Evolutionary conservation across 768 basidiomycete species (phyloP), one percentile per base, ranked within the genome.

Genomic region (Boletellus ananiceps): DNA sequence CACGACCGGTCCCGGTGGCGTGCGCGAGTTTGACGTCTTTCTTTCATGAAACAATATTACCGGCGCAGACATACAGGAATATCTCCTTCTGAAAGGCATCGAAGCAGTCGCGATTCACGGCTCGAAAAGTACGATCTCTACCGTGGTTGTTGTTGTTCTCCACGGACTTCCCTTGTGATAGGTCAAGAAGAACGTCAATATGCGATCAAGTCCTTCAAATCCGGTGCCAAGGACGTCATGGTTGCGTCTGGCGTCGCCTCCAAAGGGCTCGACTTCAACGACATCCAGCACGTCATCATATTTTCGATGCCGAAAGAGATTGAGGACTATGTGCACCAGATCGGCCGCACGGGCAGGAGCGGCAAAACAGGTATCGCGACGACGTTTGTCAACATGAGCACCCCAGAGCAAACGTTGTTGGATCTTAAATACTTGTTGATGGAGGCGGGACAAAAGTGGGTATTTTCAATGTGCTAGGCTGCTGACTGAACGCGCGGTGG

Each of bases 221-320:
- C 87, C 1, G 96, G 96, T 23, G 89, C 84, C 36, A 99, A 99
- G 64, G 96, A 99, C 67, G 95, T 98, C 41, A 98, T 98, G 96
- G 96, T 99, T 27, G 96, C 96, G 3, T 97, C 94, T 3, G 86
- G 94, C 27, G 93, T 99, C 23, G 96, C 95, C 1, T 96, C 93
- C 34, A 98, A 99, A 68, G 96, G 96, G 25, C 81, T 99, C 52
- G 96, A 99, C 69, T 99, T 99, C 71, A 93, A 88, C 67, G 96
- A 98, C 62, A 95, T 99, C 50, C 93, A 97, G 60, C 96, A 97
- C 66, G 94, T 98, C 64, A 97, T 99, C 69, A 98, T 97, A 54
- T 99, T 94, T 68, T 85, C 89, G 27, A 98, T 99, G 96, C 96
- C 96, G 0, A 99, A 98, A 69, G 96, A 99, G 73, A 99, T 99